Conservation (phyloP, 305 asterid genomes). For the Withania somnifera region DNA sequence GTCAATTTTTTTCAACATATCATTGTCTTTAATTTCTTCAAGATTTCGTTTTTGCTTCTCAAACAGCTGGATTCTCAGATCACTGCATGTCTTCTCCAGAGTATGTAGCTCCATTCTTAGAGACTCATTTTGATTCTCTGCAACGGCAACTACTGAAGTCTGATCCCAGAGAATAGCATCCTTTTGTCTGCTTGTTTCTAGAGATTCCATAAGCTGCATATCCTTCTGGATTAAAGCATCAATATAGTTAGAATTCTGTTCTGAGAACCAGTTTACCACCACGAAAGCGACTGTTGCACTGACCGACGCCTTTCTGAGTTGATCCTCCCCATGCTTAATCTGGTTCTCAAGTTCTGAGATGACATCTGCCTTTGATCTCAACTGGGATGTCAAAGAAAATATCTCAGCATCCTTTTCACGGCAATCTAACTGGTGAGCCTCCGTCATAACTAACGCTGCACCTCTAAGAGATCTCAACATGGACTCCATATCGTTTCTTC, state of each 20-base stretch:
- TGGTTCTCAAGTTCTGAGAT: constrained; percentile 42
- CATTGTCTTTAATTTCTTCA: constrained; percentile 38
- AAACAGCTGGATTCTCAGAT: constrained; percentile 30
- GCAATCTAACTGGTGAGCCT: constrained; percentile 80
- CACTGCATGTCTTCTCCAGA: constrained; percentile 34
- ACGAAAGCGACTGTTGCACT: constrained; percentile 80
- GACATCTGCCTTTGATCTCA: constrained; percentile 30
- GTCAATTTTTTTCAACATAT: constrained; percentile 44
- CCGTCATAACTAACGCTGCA: constrained; percentile 77
- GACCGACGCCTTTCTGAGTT: constrained; percentile 43
- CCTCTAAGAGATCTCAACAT: constrained; percentile 97
- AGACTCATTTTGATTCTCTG: constrained; percentile 34
- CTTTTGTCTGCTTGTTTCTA: constrained; percentile 27
- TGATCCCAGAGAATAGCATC: constrained; percentile 33
- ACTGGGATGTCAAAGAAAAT: constrained; percentile 34
- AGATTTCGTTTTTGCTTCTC: constrained; percentile 42
- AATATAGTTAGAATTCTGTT: constrained; percentile 37
- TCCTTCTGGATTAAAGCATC: constrained; percentile 38
- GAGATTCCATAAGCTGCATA: constrained; percentile 28
- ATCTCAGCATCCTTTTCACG: constrained; percentile 58
- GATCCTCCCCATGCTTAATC: constrained; percentile 41
- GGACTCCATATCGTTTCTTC: constrained; percentile 63
- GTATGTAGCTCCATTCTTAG: constrained; percentile 36
- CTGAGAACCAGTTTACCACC: constrained; percentile 64
- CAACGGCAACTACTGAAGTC: constrained; percentile 30